Percentiles rank a stretch among this genome's conserved stretches.
These are phyloP conservation scores for Solanum dulcamara DNA, from an alignment of 257 asterid species.

Conservation along the genomic window DNA sequence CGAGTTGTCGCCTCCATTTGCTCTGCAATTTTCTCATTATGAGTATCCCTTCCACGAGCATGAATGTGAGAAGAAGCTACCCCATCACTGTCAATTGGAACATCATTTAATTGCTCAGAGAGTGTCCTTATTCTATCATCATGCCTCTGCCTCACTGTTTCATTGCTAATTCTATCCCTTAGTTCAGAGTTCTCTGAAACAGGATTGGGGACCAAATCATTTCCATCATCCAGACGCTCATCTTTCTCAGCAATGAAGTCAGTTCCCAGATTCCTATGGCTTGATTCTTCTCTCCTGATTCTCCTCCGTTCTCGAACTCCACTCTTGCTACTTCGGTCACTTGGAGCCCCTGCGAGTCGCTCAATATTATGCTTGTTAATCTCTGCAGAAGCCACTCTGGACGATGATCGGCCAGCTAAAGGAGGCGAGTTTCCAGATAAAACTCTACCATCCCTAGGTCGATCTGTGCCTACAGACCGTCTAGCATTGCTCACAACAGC, in stretches of 20 bases:
- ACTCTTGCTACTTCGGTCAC: constrained; percentile 28
- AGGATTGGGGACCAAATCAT: constrained; percentile 8
- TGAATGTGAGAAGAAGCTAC: constrained; percentile 39
- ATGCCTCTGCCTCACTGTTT: constrained; percentile 17
- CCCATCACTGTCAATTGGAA: constrained; percentile 46
- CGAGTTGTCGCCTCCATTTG: constrained; percentile 22
- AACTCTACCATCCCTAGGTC: constrained; percentile 17
- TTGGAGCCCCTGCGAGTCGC: constrained; percentile 9
- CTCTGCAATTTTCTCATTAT: constrained; percentile 19
- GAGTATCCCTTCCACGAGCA: constrained; percentile 24
- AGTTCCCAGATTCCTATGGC: constrained; percentile 24
- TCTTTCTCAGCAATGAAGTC: constrained; percentile 18
- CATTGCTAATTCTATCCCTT: constrained; percentile 23
- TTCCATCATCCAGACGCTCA: constrained; percentile 17
- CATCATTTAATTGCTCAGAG: constrained; percentile 47
- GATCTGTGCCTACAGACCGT: constrained; percentile 42
- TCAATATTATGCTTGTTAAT: constrained; percentile 17
- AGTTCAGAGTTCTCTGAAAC: constrained; percentile 33
- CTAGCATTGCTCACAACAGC: constrained; percentile 32
- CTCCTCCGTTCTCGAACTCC: constrained; percentile 30
- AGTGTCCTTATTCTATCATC: constrained; percentile 37
- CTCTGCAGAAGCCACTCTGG: constrained; percentile 13
- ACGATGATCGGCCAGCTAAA: constrained; percentile 7
- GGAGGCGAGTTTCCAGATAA: constrained; percentile 39
- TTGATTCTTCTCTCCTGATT: constrained; percentile 32